phyloP scores from a whole-genome alignment of 2,329 filamentous ascomycete species.

The Colletotrichum incanum region DNA sequence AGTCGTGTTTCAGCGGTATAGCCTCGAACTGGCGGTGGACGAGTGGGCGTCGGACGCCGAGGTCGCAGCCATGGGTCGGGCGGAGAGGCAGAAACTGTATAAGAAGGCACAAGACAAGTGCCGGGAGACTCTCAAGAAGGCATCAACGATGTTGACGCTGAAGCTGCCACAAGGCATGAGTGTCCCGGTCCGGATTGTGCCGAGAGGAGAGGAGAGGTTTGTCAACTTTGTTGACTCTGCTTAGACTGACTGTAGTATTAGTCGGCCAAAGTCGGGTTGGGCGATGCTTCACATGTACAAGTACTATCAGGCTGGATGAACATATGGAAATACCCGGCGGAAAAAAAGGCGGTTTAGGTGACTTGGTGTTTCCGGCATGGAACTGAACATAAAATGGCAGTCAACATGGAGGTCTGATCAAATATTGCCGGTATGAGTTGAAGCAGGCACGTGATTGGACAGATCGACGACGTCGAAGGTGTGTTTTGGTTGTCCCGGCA shows the following conservation, averaged over 20 bases:
- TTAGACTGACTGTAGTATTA: constrained; percentile 6
- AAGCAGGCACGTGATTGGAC: background rate
- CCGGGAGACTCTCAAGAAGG: constrained; percentile 66
- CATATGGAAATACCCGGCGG: constrained; percentile 8
- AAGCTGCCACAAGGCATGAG: constrained; percentile 74
- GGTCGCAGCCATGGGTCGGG: constrained; percentile 64
- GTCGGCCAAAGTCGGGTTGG: background rate
- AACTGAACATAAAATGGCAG: background rate
- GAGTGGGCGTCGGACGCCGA: constrained; percentile 70
- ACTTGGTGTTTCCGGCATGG: background rate
- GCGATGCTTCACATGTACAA: background rate
- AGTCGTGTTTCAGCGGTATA: constrained; percentile 72
- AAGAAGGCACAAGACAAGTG: constrained; percentile 71
- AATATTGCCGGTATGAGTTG: too few relatives aligned
- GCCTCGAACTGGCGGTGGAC: constrained; percentile 79
- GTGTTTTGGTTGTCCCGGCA: constrained; percentile 31
- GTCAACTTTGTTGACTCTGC: constrained; percentile 55
- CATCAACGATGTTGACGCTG: constrained; percentile 78
- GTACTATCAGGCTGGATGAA: background rate
- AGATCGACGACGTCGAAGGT: background rate
- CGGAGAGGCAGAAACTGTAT: constrained; percentile 70
- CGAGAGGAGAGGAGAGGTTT: constrained; percentile 80
- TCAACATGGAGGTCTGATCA: background rate
- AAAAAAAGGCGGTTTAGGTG: background rate
- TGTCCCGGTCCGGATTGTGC: constrained; percentile 79